Evolutionary conservation across 2,329 filamentous ascomycete species (phyloP), one percentile per base, ranked within the genome.

Genomic region (Dactylellina parvicollis): DNA sequence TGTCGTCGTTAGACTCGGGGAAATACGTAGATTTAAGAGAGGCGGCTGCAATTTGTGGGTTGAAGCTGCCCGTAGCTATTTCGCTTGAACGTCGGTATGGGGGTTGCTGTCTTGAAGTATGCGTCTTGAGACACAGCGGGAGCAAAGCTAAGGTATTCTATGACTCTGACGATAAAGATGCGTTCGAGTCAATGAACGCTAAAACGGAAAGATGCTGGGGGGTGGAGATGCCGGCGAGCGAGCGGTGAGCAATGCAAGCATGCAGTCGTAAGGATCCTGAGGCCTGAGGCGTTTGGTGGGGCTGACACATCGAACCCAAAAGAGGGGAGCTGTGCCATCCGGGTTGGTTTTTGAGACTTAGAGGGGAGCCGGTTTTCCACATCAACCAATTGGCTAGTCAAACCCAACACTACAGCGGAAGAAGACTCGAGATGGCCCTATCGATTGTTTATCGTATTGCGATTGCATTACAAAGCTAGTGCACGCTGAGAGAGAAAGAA

Each of bases 271-370:
- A 42, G 34, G 52, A 56, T 56, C 52, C 52, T 54, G 20, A 40
- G 22, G 52, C 36, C 52, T 52, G 26, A 32, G 34, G 52, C 20
- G 18, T n/a, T 26, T 50, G 34, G 62, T 38, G 62, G 61, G 52
- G 62, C 62, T 67, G 62, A 67, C 52, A 42, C 62, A 67, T 42
- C 38, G 36, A 56, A 30, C 28, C 56, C 26, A 60, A 57, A 57
- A 47, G 62, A 67, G 52, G 62, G 62, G 62, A 40, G 32, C 32
- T 9, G n/a, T 10, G 28, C 30, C 30, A 34, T 7, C 30, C 42
- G 56, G 40, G 38, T 10, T 42, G n/a, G n/a, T 34, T 34, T 7
- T 7, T 14, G 30, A 14, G 30, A 34, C 7, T 14, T 34, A 14
- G 30, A 34, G 7, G 4, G 7, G 38, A 60, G 40, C 22, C 24